A percentile compares a stretch with the other conserved stretches of the same genome.
Evolutionary conservation across 768 basidiomycete genomes (phyloP).

Genomic region (Omphalotus guepiniiformis): DNA sequence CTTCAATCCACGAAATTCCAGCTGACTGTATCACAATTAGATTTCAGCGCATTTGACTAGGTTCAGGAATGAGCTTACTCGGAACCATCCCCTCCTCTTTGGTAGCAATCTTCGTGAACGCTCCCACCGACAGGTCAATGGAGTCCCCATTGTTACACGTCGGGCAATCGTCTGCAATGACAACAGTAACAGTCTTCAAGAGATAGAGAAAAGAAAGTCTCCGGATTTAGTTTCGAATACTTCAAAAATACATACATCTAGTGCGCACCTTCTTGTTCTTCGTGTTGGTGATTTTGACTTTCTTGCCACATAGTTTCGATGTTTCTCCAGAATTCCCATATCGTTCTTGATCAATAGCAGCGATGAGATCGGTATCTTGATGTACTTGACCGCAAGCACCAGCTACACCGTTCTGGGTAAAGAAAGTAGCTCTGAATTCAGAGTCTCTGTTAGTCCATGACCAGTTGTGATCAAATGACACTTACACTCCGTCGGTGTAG

Average conservation of each 20-base stretch:
- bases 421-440: no score
- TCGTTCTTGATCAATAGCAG: not conserved
- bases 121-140: conserved; percentile 49
- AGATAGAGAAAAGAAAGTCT: not conserved
- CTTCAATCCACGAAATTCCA: no score
- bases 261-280: conserved; percentile 1
- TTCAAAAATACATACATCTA: not conserved
- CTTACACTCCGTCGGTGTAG: no score
- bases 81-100: conserved; percentile 36
- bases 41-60: conserved; percentile 27
- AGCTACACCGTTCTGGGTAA: no score
- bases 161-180: conserved; percentile 57
- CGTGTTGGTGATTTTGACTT: conserved; percentile 5
- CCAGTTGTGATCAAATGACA: no score
- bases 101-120: conserved; percentile 42
- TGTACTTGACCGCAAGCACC: no score
- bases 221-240: not conserved
- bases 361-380: not conserved
- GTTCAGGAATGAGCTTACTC: conserved; percentile 23
- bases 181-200: conserved; percentile 23
- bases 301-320: conserved; percentile 3
- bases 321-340: not conserved
- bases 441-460: no score
- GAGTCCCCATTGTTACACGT: conserved; percentile 43
- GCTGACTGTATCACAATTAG: not conserved